A percentile compares a stretch with the other conserved stretches of the same genome.
Conservation (phyloP, 805 yeast species). For the Metschnikowia borealis region DNA sequence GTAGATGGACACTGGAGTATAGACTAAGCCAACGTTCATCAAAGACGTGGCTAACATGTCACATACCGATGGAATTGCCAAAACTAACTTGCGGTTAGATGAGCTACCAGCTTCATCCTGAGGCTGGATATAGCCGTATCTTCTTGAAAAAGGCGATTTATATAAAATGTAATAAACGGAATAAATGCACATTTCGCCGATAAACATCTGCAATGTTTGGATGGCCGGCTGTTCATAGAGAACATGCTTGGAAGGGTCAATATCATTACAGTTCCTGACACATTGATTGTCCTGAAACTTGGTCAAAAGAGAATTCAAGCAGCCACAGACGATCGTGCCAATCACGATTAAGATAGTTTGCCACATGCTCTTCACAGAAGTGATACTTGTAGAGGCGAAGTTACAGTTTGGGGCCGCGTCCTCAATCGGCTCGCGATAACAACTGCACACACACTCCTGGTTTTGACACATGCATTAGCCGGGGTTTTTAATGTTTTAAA, state of each 20-base stretch:
- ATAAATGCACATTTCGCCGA: slow-evolving; percentile 60
- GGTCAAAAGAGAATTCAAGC: slow-evolving; percentile 68
- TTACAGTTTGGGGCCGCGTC: slow-evolving; percentile 1
- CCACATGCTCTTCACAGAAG: slow-evolving; percentile 9
- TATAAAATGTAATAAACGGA: slow-evolving; percentile 34
- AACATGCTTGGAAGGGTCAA: slow-evolving; percentile 38
- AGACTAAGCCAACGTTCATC: slow-evolving; percentile 69
- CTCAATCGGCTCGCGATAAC: slow-evolving; percentile 2
- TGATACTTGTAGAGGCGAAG: neutral
- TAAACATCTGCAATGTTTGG: slow-evolving; percentile 77
- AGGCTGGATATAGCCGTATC: slow-evolving; percentile 10
- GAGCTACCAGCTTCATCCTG: slow-evolving; percentile 11
- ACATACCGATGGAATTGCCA: slow-evolving; percentile 62
- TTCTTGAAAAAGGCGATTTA: slow-evolving; percentile 15
- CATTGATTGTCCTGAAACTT: slow-evolving; percentile 76
- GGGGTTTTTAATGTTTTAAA: neutral
- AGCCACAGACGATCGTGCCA: slow-evolving; percentile 66
- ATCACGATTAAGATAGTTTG: slow-evolving; percentile 19
- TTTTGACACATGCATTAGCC: neutral
- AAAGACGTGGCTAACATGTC: slow-evolving; percentile 72
- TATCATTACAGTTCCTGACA: slow-evolving; percentile 50
- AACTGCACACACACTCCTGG: neutral
- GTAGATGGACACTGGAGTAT: slow-evolving; percentile 74
- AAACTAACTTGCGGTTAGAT: slow-evolving; percentile 11
- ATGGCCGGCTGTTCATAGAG: slow-evolving; percentile 73